These are phyloP conservation scores for Corymbia maculata DNA, from an alignment of 345 rosid species.

Conservation along the genomic window DNA sequence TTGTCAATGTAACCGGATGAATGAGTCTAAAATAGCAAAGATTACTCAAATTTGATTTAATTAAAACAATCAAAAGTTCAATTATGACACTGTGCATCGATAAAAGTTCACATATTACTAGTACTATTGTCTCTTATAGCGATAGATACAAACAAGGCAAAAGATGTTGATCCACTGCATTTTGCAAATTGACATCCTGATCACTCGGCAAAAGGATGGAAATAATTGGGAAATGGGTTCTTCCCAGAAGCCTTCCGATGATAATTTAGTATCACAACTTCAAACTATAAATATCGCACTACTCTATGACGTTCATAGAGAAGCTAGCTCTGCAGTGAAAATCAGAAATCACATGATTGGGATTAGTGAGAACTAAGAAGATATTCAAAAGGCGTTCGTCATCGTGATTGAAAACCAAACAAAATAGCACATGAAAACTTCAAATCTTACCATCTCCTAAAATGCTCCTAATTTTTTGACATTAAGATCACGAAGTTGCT, in stretches of 20 bases:
- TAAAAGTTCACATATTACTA: too few species aligned
- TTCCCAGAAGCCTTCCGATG: background rate
- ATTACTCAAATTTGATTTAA: too few species aligned
- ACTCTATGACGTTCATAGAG: background rate
- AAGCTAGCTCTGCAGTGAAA: background rate
- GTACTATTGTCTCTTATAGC: background rate
- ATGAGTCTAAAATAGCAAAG: too few species aligned
- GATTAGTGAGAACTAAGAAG: background rate
- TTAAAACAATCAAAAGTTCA: fast-evolving
- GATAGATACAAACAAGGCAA: background rate
- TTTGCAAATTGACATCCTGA: background rate
- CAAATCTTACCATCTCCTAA: background rate
- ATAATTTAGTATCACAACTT: background rate
- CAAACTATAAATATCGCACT: too few species aligned
- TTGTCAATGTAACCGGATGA: too few species aligned
- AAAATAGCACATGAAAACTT: background rate
- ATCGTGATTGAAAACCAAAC: background rate
- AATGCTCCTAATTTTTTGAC: background rate
- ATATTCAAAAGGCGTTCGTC: background rate
- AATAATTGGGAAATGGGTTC: background rate
- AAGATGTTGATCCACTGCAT: background rate
- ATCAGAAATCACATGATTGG: background rate
- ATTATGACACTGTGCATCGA: background rate
- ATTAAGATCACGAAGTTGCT: background rate
- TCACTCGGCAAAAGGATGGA: background rate